Evolutionary conservation across 1,284 basidiomycete genomes (phyloP).

Genomic region (Puccinia sorghi): DNA sequence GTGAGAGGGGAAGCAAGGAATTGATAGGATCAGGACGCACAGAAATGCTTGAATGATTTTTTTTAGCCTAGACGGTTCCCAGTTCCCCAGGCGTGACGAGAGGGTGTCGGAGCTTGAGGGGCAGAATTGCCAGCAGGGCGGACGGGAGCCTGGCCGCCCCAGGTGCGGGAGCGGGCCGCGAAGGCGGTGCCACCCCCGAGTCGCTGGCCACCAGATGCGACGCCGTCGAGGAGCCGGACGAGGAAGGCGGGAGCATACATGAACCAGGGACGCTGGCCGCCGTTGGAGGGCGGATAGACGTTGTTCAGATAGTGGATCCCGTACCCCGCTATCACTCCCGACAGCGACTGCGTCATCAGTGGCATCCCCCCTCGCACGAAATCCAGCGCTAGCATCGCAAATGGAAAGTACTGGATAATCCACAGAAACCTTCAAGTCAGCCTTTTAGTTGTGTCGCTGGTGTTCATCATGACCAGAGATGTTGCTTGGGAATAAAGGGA

Average conservation of each 20-base stretch:
- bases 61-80: slow-evolving; percentile 35
- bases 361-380: slow-evolving; percentile 44
- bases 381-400: slow-evolving; percentile 46
- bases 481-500: background rate
- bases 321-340: slow-evolving; percentile 45
- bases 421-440: background rate
- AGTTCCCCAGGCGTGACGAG: slow-evolving; percentile 38
- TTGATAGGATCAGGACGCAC: background rate
- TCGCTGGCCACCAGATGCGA: slow-evolving; percentile 28
- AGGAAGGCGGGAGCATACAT: slow-evolving; percentile 47
- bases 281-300: slow-evolving; percentile 44
- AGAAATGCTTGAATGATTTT: background rate
- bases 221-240: slow-evolving; percentile 26
- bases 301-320: slow-evolving; percentile 43
- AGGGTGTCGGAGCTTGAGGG: slow-evolving; percentile 6
- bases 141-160: slow-evolving; percentile 48
- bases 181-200: slow-evolving; percentile 39
- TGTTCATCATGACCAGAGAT: no score
- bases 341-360: slow-evolving; percentile 43
- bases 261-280: slow-evolving; percentile 46
- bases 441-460: background rate
- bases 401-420: slow-evolving; percentile 33
- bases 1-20: background rate
- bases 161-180: slow-evolving; percentile 33
- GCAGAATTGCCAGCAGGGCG: background rate